phyloP scores from a whole-genome alignment of 2,329 filamentous ascomycete species.

The Thelonectria discophora region DNA sequence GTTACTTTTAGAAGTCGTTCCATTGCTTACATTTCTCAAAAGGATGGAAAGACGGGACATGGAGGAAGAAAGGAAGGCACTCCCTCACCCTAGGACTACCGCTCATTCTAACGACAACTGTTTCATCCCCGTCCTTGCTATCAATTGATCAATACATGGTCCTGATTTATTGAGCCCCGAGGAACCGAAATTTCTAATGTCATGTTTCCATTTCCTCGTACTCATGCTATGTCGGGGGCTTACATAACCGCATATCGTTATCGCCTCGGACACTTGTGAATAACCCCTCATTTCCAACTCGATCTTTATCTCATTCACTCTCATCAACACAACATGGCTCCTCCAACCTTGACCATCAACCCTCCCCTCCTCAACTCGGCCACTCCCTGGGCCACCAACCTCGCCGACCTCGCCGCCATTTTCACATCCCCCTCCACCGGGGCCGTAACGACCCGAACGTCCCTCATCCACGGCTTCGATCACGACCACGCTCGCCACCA shows the following conservation, averaged over 20 bases:
- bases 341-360: constrained; percentile 55
- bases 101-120: no score
- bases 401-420: constrained; percentile 67
- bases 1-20: no score
- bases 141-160: no score
- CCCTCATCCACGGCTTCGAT: constrained; percentile 69
- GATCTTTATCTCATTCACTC: not conserved
- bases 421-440: constrained; percentile 71
- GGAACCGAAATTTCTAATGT: no score
- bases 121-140: no score
- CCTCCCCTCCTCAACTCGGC: constrained; percentile 79
- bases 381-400: constrained; percentile 77
- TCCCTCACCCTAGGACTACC: no score
- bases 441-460: constrained; percentile 78
- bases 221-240: not conserved
- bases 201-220: no score
- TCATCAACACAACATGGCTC: constrained; percentile 27
- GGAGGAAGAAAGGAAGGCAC: no score
- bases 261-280: not conserved
- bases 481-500: constrained; percentile 70
- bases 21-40: no score
- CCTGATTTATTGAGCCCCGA: no score
- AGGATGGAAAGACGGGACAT: no score
- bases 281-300: not conserved
- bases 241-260: not conserved